phyloP scores from a whole-genome alignment of 306 rosid species.

The Trifolium fragiferum region DNA sequence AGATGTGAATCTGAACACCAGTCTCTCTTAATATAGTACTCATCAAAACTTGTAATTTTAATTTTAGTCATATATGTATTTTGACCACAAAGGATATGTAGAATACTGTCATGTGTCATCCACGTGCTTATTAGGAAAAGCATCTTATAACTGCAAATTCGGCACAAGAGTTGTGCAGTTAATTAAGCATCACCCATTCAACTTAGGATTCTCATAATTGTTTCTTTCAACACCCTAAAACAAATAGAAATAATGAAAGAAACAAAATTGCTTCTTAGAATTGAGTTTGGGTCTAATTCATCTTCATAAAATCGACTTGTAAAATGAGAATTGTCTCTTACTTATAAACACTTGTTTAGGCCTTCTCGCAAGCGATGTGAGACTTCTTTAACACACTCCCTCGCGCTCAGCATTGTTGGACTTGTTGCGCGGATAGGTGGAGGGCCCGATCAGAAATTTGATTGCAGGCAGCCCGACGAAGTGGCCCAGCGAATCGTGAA shows the following conservation, averaged over 20 bases:
- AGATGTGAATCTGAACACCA: constrained; percentile 31
- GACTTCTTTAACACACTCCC: no score
- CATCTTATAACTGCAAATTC: constrained; percentile 47
- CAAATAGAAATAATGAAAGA: constrained; percentile 1
- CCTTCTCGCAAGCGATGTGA: no score
- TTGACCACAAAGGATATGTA: constrained; percentile 45
- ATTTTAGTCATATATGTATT: constrained; percentile 29
- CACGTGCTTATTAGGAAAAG: constrained; percentile 47
- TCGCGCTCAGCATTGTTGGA: no score
- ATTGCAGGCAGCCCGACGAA: no score
- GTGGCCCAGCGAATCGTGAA: no score
- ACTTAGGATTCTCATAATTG: constrained; percentile 41
- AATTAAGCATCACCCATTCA: constrained; percentile 27
- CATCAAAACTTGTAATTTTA: constrained; percentile 24
- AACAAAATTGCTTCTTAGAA: no score
- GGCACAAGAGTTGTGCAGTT: constrained; percentile 25
- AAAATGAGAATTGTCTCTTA: no score
- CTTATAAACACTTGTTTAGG: no score
- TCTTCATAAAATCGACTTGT: no score
- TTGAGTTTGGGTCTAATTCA: no score
- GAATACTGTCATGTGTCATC: constrained; percentile 41
- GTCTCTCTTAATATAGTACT: constrained; percentile 11
- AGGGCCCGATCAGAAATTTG: no score
- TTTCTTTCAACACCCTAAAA: constrained; percentile 36
- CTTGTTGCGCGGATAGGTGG: no score